Percentiles rank a stretch among this genome's conserved stretches.
phyloP scores from a whole-genome alignment of 257 asterid genomes.

The Cordia subcordata region DNA sequence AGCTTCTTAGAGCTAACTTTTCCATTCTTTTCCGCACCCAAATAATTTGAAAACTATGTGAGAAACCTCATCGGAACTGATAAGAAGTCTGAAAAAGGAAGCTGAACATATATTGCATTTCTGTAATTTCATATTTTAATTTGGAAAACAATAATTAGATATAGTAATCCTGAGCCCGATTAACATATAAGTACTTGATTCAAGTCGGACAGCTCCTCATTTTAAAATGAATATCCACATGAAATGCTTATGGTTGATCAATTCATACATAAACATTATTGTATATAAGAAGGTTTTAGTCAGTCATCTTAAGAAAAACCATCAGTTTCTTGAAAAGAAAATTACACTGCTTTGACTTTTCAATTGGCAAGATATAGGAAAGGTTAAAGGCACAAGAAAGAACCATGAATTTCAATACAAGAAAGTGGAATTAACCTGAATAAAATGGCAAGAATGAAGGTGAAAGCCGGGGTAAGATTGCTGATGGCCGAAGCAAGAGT shows the following conservation, averaged over 20 bases:
- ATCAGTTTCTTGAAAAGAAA: too few species aligned
- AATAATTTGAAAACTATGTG: background rate
- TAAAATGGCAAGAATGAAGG: slow-evolving; percentile 61
- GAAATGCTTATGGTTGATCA: too few species aligned
- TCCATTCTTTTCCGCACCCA: slow-evolving; percentile 35
- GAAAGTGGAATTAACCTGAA: slow-evolving; percentile 34
- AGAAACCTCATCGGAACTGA: background rate
- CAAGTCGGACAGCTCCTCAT: too few species aligned
- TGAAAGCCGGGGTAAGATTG: slow-evolving; percentile 77
- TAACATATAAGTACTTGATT: too few species aligned
- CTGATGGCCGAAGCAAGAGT: slow-evolving; percentile 87
- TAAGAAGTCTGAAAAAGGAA: background rate
- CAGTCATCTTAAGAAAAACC: too few species aligned
- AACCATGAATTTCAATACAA: background rate
- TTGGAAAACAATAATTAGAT: too few species aligned
- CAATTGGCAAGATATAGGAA: background rate
- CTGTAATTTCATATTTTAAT: background rate
- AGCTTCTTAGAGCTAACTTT: slow-evolving; percentile 25
- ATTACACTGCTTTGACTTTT: too few species aligned
- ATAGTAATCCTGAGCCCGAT: too few species aligned
- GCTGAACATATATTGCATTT: background rate
- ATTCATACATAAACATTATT: background rate
- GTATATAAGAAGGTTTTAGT: background rate
- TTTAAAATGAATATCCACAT: too few species aligned
- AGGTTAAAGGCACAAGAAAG: background rate